Conservation (phyloP, 371 early-diverging fungal species). For the Fennellomyces sp. region DNA sequence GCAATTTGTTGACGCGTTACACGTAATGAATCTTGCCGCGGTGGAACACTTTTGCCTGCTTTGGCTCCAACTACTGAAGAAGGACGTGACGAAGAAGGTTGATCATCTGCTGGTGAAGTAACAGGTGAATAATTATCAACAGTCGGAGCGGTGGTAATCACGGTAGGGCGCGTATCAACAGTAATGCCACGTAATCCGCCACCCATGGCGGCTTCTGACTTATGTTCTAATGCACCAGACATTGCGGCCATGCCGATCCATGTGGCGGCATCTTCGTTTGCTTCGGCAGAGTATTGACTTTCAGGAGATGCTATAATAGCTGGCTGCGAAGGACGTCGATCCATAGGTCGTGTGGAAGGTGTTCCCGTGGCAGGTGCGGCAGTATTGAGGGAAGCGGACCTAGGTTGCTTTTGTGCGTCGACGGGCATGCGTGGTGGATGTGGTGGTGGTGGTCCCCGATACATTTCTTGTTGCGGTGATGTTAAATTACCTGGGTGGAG, state of each 20-base stretch:
- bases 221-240: slow-evolving; percentile 2
- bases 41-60: slow-evolving; percentile 9
- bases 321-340: not conserved
- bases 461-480: not conserved
- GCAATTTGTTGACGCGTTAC: slow-evolving; percentile 6
- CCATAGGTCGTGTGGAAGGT: not conserved
- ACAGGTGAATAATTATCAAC: slow-evolving; percentile 9
- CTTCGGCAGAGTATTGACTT: not conserved
- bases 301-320: not conserved
- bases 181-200: not conserved
- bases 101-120: not conserved
- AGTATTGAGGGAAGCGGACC: not conserved
- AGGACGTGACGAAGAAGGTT: not conserved
- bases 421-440: not conserved
- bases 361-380: not conserved
- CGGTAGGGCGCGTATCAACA: not conserved
- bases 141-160: not conserved
- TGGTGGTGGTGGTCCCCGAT: not conserved
- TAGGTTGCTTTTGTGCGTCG: not conserved
- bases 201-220: not conserved
- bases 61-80: not conserved
- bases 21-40: slow-evolving; percentile 21
- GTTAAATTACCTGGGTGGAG: slow-evolving; percentile 1
- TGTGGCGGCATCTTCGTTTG: slow-evolving; percentile 4
- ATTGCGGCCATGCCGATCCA: slow-evolving; percentile 12